Percentiles rank a stretch among this genome's conserved stretches.
Evolutionary conservation across 2,329 filamentous ascomycete genomes (phyloP).

Genomic region (Myriosclerotinia duriaeana): DNA sequence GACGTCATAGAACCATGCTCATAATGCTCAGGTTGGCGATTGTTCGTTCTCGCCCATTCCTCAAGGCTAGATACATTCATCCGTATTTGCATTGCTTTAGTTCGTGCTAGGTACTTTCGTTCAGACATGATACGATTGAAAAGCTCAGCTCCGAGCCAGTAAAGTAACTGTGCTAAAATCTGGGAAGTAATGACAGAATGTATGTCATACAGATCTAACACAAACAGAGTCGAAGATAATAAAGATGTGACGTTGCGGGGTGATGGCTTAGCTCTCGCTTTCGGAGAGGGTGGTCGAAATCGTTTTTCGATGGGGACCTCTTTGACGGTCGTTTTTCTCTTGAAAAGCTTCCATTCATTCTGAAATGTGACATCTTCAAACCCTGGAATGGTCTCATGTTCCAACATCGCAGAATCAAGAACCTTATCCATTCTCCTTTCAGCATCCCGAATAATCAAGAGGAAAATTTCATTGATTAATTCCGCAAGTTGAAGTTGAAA

Average conservation of each 20-base stretch:
- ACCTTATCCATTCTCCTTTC: slow-evolving; percentile 96
- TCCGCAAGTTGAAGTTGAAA: slow-evolving; percentile 94
- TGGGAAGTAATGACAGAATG: slow-evolving; percentile 95
- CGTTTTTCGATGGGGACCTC: slow-evolving; percentile 88
- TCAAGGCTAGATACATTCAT: slow-evolving; percentile 97
- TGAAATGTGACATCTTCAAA: slow-evolving; percentile 97
- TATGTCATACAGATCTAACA: slow-evolving; percentile 97
- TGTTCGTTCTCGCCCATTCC: slow-evolving; percentile 93
- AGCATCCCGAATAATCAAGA: slow-evolving; percentile 92
- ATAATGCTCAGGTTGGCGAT: slow-evolving; percentile 90
- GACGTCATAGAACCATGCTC: slow-evolving; percentile 86
- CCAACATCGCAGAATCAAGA: slow-evolving; percentile 87
- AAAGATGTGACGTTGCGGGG: slow-evolving; percentile 95
- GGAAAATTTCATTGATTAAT: slow-evolving; percentile 96
- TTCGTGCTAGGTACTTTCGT: slow-evolving; percentile 87
- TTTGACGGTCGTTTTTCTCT: slow-evolving; percentile 85
- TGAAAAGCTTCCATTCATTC: slow-evolving; percentile 98
- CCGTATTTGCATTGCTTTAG: slow-evolving; percentile 98
- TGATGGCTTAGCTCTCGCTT: slow-evolving; percentile 85
- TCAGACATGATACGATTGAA: slow-evolving; percentile 99
- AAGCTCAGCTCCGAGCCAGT: slow-evolving; percentile 93
- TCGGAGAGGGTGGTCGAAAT: slow-evolving; percentile 88
- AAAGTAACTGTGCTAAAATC: slow-evolving; percentile 86
- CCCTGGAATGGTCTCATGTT: slow-evolving; percentile 96
- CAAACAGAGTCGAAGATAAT: slow-evolving; percentile 92